Evolutionary conservation across 2,329 filamentous ascomycete genomes (phyloP), one percentile per base, ranked within the genome.

Genomic region (Chaetomium olivaceum): DNA sequence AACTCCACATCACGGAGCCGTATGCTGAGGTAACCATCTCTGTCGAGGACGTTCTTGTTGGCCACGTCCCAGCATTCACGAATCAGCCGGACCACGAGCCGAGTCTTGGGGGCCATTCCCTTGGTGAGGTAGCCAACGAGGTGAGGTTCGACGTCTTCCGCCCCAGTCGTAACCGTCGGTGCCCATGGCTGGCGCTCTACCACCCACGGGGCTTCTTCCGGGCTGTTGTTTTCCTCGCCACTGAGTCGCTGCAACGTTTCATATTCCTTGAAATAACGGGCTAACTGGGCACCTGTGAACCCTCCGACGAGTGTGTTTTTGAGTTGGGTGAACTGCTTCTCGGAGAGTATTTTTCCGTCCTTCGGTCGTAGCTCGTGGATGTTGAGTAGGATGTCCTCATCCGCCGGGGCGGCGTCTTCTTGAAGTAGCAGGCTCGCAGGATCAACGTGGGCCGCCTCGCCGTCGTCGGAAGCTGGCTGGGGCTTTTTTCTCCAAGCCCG

Each of bases 21-120:
- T 7, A 86, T 65, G 2, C 73, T 74, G 1, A 78, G 71, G 36
- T 76, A 74, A 6, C 84, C 85, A 3, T 79, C 71, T 6, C 76
- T 76, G 23, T 80, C 76, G 16, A 79, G 71, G 19, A 82, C 72
- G 67, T 85, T 82, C 62, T 78, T 76, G 2, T 81, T 78, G 9
- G 80, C 77, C n/a, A 87, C 68, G 3, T 76, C 78, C 85, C 85
- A 87, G 65, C 78, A 80, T 27, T 79, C 74, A 14, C 78, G 77
- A 76, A 87, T 76, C 61, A 87, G 74, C 63, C 74, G 75, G 19
- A 81, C 67, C 0, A 76, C 80, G 12, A 81, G 71, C 31, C 69
- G 76, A 48, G 79, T 73, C 71, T 86, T 87, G 4, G 71, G 69
- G 16, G 71, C 69, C 43, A 70, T 74, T 1, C 64, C 64, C 16